phyloP scores from a whole-genome alignment of 164 flowering plant species.

The Tinospora cordifolia region DNA sequence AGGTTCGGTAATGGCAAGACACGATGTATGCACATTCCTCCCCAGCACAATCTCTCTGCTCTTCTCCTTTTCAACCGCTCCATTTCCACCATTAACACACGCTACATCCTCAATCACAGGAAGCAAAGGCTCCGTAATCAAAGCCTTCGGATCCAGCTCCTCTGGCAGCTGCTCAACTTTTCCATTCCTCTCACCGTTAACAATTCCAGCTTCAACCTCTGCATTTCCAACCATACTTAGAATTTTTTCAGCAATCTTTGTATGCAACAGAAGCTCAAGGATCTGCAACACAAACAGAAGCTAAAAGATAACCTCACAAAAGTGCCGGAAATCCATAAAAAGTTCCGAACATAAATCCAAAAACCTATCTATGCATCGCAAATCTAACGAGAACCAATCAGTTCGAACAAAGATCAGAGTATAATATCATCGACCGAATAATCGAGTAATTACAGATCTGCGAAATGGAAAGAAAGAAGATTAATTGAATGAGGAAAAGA shows the following conservation, averaged over 20 bases:
- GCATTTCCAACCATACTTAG: constrained; percentile 27
- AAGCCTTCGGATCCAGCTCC: constrained; percentile 37
- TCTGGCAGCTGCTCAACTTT: constrained; percentile 25
- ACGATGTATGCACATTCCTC: constrained; percentile 71
- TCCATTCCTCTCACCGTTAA: constrained; percentile 10
- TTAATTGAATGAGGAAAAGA: background rate
- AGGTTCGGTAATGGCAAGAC: constrained; percentile 79
- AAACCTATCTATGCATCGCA: too few relatives aligned
- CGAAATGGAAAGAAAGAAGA: background rate
- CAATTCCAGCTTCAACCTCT: constrained; percentile 5
- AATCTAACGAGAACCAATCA: too few relatives aligned
- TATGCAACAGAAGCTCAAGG: background rate
- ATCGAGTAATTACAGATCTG: background rate
- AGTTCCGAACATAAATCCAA: too few relatives aligned
- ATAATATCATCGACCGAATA: background rate
- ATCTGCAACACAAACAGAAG: background rate
- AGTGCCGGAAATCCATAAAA: too few relatives aligned
- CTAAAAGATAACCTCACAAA: background rate
- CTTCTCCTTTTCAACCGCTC: constrained; percentile 15
- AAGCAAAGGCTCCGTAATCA: constrained; percentile 41
- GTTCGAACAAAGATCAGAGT: too few relatives aligned
- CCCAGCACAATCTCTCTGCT: constrained; percentile 71
- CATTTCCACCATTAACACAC: constrained; percentile 6
- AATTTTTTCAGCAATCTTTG: background rate
- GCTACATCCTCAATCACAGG: constrained; percentile 16